Base-by-base conservation (phyloP, 108 stramenopile genomes). In the Cyclotella atomus region DNA sequence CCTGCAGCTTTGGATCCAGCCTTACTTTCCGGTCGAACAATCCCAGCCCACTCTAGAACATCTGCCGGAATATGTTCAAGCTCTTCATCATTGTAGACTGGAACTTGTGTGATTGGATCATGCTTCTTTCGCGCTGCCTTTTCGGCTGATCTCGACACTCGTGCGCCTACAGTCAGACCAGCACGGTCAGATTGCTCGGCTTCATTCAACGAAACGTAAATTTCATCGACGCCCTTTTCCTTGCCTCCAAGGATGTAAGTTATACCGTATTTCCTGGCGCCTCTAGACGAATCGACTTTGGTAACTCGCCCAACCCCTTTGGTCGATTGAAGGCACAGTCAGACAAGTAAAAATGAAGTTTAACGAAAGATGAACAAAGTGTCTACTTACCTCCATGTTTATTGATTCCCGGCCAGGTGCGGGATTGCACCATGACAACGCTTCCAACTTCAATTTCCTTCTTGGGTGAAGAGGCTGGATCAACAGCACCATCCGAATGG, bases 331-430 rank as follows among this genome's bases (percentile, higher is more conserved):
- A n/a, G n/a, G n/a, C n/a, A n/a, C 2, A 10, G 1, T 43, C n/a
- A 41, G 4, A 10, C 23, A 24, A 3, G 6, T 9, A 32, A 17
- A 30, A 65, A 47, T 28, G 5, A 9, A 65, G 28, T 29, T 32
- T 32, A 57, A 30, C 15, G 17, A 32, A 57, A 6, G 47, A 49
- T 12, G 1, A 30, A 46, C 17, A 2, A 23, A 10, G 45, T 9
- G 47, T 25, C 85, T 85, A 41, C 64, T 46, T 49, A 65, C 64
- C 64, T 14, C 96, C 96, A 2, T 69, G 90, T 72, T 92, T 93
- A 76, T 97, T 97, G 20, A 95, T 87, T 9, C 93, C 93, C 12
- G 92, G 88, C 96, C 96, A 97, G 3, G 90, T 93, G 10, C 96
- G 59, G 5, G 91, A 47, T 68, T 83, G 71, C 0, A 97, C 92